These are phyloP conservation scores for Apophysomyces trapeziformis DNA, from an alignment of 371 early-diverging fungal species.

Conservation along the genomic window DNA sequence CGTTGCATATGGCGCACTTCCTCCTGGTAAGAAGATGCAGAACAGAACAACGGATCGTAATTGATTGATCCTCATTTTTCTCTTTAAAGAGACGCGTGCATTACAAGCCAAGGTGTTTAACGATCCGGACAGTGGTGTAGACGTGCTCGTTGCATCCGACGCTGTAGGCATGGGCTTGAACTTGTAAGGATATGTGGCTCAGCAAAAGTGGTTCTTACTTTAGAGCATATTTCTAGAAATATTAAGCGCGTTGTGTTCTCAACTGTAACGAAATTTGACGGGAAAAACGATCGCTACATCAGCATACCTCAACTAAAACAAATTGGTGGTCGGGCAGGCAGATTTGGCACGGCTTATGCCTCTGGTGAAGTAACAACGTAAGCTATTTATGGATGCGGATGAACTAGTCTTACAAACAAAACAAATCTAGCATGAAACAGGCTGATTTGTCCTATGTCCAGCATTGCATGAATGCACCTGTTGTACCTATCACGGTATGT, in stretches of 20 bases:
- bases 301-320: constrained; percentile 86
- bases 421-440: constrained; percentile 21
- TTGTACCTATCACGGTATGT: constrained; percentile 35
- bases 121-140: constrained; percentile 76
- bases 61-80: too few species aligned
- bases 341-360: constrained; percentile 74
- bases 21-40: constrained; percentile 66
- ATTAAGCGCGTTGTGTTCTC: constrained; percentile 89
- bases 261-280: constrained; percentile 79
- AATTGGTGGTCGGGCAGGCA: constrained; percentile 96
- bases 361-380: constrained; percentile 72
- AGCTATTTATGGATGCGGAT: constrained; percentile 11
- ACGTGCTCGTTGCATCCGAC: constrained; percentile 93
- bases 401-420: constrained; percentile 18
- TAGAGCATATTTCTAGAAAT: constrained; percentile 51
- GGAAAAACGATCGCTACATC: constrained; percentile 52
- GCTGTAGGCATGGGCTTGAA: constrained; percentile 98
- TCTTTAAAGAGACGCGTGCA: constrained; percentile 74
- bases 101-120: constrained; percentile 92
- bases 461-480: constrained; percentile 37
- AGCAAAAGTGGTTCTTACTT: neutral
- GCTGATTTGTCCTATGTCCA: constrained; percentile 37
- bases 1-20: constrained; percentile 92
- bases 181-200: constrained; percentile 55
- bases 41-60: too few species aligned